Evolutionary conservation across 148 eudicot genomes (phyloP).

Genomic region (Diospyros lotus): DNA sequence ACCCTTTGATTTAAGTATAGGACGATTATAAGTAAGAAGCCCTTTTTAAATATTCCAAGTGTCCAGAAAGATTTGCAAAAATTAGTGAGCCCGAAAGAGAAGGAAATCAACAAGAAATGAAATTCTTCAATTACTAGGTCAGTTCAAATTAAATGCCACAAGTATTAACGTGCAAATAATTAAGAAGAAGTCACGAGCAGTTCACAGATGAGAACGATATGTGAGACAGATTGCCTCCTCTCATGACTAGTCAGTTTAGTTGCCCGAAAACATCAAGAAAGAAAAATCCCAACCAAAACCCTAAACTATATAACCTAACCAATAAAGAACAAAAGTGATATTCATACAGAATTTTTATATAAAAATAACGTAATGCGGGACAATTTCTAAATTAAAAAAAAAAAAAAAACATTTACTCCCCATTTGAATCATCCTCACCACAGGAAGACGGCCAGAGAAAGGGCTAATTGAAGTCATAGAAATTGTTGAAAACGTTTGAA

Average conservation of each 20-base stretch:
- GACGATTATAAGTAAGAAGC: no score
- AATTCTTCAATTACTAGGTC: background rate
- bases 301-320: background rate
- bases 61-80: no score
- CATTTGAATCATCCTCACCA: background rate
- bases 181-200: background rate
- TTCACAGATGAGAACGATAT: background rate
- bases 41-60: no score
- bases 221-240: background rate
- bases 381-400: background rate
- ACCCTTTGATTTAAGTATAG: no score
- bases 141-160: background rate
- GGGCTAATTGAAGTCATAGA: conserved; percentile 33
- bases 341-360: no score
- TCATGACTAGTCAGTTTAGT: background rate
- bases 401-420: conserved; percentile 1
- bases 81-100: background rate
- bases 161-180: background rate
- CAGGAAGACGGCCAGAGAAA: background rate
- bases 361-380: no score
- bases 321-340: background rate
- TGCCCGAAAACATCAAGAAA: background rate
- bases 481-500: conserved; percentile 54
- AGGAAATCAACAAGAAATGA: background rate
- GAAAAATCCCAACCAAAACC: background rate